These are phyloP conservation scores for Dacryopinax spathularia DNA, from an alignment of 768 basidiomycete genomes.

Conservation along the genomic window DNA sequence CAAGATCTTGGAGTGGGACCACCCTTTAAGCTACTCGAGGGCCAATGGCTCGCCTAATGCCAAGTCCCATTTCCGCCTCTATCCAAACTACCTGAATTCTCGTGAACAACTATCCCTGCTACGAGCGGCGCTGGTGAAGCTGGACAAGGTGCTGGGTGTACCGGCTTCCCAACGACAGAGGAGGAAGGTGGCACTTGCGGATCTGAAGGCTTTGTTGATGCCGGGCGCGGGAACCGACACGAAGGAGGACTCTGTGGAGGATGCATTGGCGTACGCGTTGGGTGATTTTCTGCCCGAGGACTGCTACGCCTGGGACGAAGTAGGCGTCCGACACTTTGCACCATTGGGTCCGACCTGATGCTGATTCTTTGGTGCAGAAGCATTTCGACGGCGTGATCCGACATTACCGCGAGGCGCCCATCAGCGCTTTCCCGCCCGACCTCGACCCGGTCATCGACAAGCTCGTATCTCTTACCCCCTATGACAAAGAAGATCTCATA, in stretches of 20 bases:
- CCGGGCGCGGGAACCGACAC: background rate
- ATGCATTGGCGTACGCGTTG: background rate
- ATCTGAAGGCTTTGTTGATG: background rate
- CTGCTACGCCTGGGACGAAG: background rate
- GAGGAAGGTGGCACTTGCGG: background rate
- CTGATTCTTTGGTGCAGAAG: slow-evolving; percentile 13
- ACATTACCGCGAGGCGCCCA: slow-evolving; percentile 21
- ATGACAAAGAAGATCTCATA: slow-evolving; percentile 8
- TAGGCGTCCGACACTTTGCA: too few species aligned
- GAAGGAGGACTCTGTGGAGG: background rate
- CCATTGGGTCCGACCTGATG: background rate
- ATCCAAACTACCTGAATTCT: background rate
- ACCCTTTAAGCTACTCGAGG: too few species aligned
- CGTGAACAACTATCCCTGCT: background rate
- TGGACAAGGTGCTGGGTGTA: background rate
- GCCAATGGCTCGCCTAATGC: too few species aligned
- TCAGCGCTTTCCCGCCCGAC: slow-evolving; percentile 18
- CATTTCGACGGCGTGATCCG: slow-evolving; percentile 26
- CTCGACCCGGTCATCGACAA: slow-evolving; percentile 13
- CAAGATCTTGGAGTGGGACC: too few species aligned
- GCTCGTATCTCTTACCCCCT: slow-evolving; percentile 19
- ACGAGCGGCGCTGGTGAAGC: background rate
- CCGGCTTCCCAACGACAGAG: background rate
- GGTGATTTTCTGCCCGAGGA: background rate
- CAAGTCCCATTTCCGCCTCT: background rate